A percentile compares a stretch with the other conserved stretches of the same genome.
phyloP scores from a whole-genome alignment of 257 asterid species.

The Solanum commersonii region DNA sequence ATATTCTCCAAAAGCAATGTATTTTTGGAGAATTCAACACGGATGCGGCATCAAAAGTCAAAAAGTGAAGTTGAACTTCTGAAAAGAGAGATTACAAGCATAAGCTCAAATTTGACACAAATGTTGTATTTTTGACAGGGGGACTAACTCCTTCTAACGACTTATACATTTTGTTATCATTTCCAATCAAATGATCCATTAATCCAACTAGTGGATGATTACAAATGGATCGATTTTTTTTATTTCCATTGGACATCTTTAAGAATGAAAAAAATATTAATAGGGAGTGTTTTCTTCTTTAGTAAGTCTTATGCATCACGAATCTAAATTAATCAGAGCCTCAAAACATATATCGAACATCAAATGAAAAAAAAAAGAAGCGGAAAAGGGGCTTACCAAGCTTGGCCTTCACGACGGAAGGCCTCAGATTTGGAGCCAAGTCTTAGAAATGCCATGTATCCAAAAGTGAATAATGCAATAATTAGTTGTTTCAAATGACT shows the following conservation, averaged over 20 bases:
- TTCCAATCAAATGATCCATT: not conserved
- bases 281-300: not conserved
- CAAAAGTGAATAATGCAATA: not conserved
- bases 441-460: not conserved
- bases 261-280: not conserved
- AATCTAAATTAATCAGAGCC: not conserved
- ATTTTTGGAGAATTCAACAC: not conserved
- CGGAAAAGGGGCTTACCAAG: not conserved
- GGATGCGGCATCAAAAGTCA: not conserved
- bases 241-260: not conserved
- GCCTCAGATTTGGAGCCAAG: constrained; percentile 1
- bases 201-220: not conserved
- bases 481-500: not conserved
- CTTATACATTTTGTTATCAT: not conserved
- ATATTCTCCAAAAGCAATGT: not conserved
- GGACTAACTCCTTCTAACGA: not conserved
- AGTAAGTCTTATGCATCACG: not conserved
- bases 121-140: not conserved
- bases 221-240: not conserved
- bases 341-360: not conserved
- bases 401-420: constrained; percentile 4
- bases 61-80: not conserved
- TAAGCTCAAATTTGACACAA: not conserved
- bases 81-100: not conserved
- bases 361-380: too few species aligned